A percentile compares a stretch with the other conserved stretches of the same genome.
Conservation (phyloP, 2,329 filamentous ascomycete genomes). For the Monosporascus sp. region DNA sequence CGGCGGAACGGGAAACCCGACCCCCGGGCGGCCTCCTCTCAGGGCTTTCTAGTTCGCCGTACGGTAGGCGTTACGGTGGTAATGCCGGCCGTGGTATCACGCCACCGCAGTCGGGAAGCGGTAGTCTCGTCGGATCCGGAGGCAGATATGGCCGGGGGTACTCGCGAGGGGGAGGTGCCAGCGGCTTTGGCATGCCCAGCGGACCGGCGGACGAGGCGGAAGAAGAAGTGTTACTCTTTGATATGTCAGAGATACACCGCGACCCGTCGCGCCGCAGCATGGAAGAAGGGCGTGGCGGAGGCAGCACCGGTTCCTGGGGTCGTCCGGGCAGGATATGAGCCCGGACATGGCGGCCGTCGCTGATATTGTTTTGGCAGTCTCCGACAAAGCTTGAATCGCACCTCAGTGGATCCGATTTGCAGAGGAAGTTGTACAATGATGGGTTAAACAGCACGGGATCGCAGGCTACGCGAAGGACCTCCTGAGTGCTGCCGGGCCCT, state of each 20-base stretch:
- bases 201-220: conserved; percentile 47
- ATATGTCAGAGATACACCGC: conserved; percentile 65
- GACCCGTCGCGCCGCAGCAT: conserved; percentile 50
- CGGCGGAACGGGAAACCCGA: conserved; percentile 37
- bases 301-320: conserved; percentile 31
- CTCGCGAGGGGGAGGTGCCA: conserved; percentile 27
- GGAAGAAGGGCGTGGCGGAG: conserved; percentile 44
- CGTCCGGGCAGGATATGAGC: conserved; percentile 35
- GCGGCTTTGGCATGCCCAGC: conserved; percentile 39
- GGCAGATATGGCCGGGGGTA: conserved; percentile 28
- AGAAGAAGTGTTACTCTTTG: conserved; percentile 67
- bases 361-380: conserved; percentile 13
- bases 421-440: conserved; percentile 2
- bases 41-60: conserved; percentile 38
- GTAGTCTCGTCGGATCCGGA: conserved; percentile 26
- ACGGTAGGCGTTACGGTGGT: conserved; percentile 39
- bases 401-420: not conserved
- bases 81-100: conserved; percentile 27
- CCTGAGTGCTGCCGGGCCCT: no score
- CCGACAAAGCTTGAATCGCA: not conserved
- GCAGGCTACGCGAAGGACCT: not conserved
- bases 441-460: not conserved
- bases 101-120: conserved; percentile 28
- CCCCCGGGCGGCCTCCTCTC: conserved; percentile 39
- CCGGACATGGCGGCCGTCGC: conserved; percentile 18